These are phyloP conservation scores for Suillus ampliporus DNA, from an alignment of 768 basidiomycete genomes.

Conservation along the genomic window DNA sequence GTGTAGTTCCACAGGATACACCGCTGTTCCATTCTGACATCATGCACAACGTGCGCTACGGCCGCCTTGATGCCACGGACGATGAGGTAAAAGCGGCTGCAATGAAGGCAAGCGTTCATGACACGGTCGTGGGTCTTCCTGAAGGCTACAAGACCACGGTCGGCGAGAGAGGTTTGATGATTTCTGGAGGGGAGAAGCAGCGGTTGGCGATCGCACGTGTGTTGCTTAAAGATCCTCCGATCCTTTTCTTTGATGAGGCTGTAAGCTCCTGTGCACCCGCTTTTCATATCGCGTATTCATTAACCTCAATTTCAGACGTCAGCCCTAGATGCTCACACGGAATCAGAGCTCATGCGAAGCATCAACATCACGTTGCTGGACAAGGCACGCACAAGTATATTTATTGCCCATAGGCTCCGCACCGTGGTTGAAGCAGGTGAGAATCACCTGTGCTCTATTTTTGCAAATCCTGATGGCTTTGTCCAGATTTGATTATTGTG, in stretches of 20 bases:
- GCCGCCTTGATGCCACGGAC: slow-evolving; percentile 83
- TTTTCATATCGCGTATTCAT: slow-evolving; percentile 12
- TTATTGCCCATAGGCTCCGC: slow-evolving; percentile 92
- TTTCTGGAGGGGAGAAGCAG: slow-evolving; percentile 99
- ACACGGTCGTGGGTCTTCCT: slow-evolving; percentile 78
- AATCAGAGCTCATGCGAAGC: slow-evolving; percentile 93
- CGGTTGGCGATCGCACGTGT: slow-evolving; percentile 92
- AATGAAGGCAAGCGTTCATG: slow-evolving; percentile 84
- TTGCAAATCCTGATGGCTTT: not conserved
- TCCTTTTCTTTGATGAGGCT: slow-evolving; percentile 98
- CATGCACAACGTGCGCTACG: slow-evolving; percentile 95
- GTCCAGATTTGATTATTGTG: slow-evolving; percentile 88
- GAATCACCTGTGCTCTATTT: slow-evolving; percentile 23
- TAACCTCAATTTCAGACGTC: slow-evolving; percentile 68
- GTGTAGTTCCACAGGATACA: slow-evolving; percentile 98
- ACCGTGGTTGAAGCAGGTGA: slow-evolving; percentile 90
- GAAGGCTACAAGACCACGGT: slow-evolving; percentile 91
- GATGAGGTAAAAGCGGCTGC: slow-evolving; percentile 89
- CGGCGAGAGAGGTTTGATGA: slow-evolving; percentile 97
- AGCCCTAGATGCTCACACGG: slow-evolving; percentile 93
- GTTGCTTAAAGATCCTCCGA: slow-evolving; percentile 92
- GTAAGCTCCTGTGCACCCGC: slow-evolving; percentile 54
- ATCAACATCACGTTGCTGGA: slow-evolving; percentile 81
- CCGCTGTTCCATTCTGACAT: slow-evolving; percentile 96
- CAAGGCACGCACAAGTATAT: slow-evolving; percentile 89